Base-by-base conservation (phyloP, 2,329 filamentous ascomycete genomes). In the Colletotrichum sp. region DNA sequence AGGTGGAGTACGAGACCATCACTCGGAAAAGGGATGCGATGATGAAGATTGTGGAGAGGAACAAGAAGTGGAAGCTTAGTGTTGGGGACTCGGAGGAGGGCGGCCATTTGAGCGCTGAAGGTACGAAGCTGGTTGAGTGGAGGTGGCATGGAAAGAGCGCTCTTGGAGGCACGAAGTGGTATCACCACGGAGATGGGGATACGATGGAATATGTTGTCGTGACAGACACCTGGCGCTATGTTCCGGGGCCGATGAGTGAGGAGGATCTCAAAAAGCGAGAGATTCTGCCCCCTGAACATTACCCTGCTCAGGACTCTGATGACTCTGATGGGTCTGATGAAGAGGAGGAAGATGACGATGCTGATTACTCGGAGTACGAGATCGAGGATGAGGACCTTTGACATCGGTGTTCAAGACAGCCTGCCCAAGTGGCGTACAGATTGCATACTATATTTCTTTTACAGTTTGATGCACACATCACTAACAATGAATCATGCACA, bases 1-100 rank as follows among this genome's bases (percentile, higher is more conserved):
- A 80, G 30, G 81, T 90, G 7, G 87, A 90, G 55, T 80, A 90
- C 18, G 90, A 91, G 80, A 88, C 86, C 4, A 72, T 90, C 8
- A 83, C 86, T 67, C 82, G 87, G 15, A 88, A 89, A 76, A 86
- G 84, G 70, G 79, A 77, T 0, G 87, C 90, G 78, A 80, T 91
- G 5, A 82, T 89, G 55, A 78, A 79, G 9, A 87, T 91, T n/a
- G 85, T 86, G 7, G 77, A 81, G 16, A 67, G 68, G 36, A 77
- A 76, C 44, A 76, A 76, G 63, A 18, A 28, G 30, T 76, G 73
- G 73, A 68, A 64, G 26, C 70, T 76, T 16, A 39, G 24, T 5
- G 44, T 73, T 12, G 39, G 57, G 5, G 52, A 39, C n/a, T 63
- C 62, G 26, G 60, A 64, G n/a, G 44, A 52, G 6, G n/a, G n/a